phyloP scores from a whole-genome alignment of 345 rosid genomes.

The Excoecaria agallocha region DNA sequence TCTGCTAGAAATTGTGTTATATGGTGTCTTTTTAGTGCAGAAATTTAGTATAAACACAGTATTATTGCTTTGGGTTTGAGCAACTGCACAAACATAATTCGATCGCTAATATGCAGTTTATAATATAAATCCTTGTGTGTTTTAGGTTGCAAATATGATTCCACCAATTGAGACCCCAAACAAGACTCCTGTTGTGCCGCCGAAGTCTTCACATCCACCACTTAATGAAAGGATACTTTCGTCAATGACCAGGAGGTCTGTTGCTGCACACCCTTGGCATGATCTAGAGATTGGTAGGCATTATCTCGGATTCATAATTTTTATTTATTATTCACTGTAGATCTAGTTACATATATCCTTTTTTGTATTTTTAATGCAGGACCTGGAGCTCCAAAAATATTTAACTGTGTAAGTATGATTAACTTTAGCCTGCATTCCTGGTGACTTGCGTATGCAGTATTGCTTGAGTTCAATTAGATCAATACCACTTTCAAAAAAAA shows the following conservation, averaged over 20 bases:
- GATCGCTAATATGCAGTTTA: conserved; percentile 7
- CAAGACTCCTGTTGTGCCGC: conserved; percentile 29
- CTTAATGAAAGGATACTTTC: conserved; percentile 95
- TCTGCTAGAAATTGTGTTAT: neutral
- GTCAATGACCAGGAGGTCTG: conserved; percentile 82
- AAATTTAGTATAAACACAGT: neutral
- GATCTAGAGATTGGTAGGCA: conserved; percentile 89
- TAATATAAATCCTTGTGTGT: conserved; percentile 3
- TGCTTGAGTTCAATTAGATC: neutral
- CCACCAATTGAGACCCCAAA: conserved; percentile 57
- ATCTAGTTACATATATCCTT: neutral
- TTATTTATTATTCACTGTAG: neutral
- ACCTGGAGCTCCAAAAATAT: conserved; percentile 36
- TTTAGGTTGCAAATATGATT: conserved; percentile 49
- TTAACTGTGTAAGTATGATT: conserved; percentile 30
- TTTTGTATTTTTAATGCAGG: conserved; percentile 10
- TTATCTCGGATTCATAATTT: neutral
- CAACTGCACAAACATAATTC: neutral
- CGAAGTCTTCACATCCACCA: conserved; percentile 51
- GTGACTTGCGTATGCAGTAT: neutral
- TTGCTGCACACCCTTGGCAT: conserved; percentile 99
- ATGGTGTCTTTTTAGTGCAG: neutral
- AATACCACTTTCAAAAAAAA: neutral
- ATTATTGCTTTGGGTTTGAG: neutral
- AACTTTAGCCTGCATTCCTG: neutral